Conservation (phyloP, 2,329 filamentous ascomycete genomes). For the Claviceps humidiphila region DNA sequence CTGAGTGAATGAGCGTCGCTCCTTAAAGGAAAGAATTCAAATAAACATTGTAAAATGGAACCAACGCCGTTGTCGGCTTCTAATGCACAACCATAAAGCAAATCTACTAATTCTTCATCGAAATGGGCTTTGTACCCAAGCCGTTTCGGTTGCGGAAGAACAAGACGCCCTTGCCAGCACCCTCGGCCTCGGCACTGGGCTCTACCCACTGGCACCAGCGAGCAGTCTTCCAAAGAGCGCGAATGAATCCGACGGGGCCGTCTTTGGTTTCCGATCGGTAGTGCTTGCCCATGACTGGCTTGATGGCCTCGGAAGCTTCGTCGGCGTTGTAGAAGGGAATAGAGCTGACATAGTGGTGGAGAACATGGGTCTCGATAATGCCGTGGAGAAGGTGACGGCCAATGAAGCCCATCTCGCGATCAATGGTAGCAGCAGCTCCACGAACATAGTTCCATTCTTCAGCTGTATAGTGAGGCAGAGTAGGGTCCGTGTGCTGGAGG, state of each 20-base stretch:
- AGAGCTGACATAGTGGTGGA: constrained; percentile 92
- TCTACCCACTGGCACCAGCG: constrained; percentile 97
- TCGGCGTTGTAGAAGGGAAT: constrained; percentile 97
- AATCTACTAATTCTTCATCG: constrained; percentile 9
- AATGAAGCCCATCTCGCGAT: constrained; percentile 94
- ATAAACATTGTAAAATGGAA: background rate
- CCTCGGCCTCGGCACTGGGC: constrained; percentile 68
- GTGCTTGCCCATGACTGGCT: constrained; percentile 87
- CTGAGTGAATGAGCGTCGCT: background rate
- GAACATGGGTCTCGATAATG: constrained; percentile 94
- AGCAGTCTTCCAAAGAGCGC: constrained; percentile 65
- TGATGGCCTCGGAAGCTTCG: constrained; percentile 88
- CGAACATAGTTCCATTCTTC: constrained; percentile 86
- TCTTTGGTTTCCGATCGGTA: constrained; percentile 74
- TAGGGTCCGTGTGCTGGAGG: constrained; percentile 92
- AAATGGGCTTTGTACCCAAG: constrained; percentile 44
- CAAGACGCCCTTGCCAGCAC: constrained; percentile 69
- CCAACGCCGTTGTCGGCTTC: constrained; percentile 2
- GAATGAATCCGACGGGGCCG: constrained; percentile 72
- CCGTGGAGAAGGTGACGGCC: constrained; percentile 84
- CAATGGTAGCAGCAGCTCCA: constrained; percentile 88
- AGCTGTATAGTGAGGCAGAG: constrained; percentile 80
- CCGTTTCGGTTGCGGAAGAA: constrained; percentile 96
- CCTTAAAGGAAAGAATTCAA: background rate
- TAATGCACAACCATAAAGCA: background rate